These are phyloP conservation scores for Wickerhamomyces sp. DNA, from an alignment of 1,139 yeast species.

Conservation along the genomic window DNA sequence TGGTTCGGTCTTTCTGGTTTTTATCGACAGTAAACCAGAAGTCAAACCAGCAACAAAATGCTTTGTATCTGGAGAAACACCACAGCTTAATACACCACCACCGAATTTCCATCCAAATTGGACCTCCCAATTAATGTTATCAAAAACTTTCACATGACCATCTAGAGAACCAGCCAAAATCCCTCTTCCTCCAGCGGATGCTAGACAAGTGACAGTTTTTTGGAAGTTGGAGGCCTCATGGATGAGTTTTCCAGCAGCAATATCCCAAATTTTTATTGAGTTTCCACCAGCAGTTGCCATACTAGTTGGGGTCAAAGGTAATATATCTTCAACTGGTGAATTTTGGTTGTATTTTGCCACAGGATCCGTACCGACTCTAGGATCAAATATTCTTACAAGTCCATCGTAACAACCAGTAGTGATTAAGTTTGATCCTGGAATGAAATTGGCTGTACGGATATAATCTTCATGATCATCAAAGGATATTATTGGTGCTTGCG, in stretches of 20 bases:
- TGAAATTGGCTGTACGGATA: conserved; percentile 75
- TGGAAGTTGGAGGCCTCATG: conserved; percentile 76
- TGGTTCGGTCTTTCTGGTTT: conserved; percentile 76
- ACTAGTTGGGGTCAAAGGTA: conserved; percentile 76
- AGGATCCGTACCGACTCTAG: conserved; percentile 54
- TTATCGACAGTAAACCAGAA: conserved; percentile 80
- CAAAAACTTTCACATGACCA: conserved; percentile 95
- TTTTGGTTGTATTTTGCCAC: conserved; percentile 51
- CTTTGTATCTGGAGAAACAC: conserved; percentile 82
- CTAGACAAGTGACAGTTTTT: conserved; percentile 84
- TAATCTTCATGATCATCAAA: conserved; percentile 84
- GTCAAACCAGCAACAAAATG: conserved; percentile 94
- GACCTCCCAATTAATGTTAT: conserved; percentile 78
- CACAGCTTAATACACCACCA: conserved; percentile 85
- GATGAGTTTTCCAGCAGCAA: conserved; percentile 66
- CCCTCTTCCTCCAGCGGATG: conserved; percentile 60
- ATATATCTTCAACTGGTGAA: conserved; percentile 86
- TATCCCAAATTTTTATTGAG: conserved; percentile 85
- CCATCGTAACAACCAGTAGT: conserved; percentile 98
- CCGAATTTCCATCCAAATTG: conserved; percentile 98
- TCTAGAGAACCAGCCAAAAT: conserved; percentile 90
- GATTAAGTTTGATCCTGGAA: conserved; percentile 71
- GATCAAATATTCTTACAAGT: conserved; percentile 76
- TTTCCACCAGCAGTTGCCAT: conserved; percentile 87
- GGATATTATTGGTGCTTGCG: conserved; percentile 59